Evolutionary conservation across 306 rosid species (phyloP).

Genomic region (Lathyrus oleraceus): DNA sequence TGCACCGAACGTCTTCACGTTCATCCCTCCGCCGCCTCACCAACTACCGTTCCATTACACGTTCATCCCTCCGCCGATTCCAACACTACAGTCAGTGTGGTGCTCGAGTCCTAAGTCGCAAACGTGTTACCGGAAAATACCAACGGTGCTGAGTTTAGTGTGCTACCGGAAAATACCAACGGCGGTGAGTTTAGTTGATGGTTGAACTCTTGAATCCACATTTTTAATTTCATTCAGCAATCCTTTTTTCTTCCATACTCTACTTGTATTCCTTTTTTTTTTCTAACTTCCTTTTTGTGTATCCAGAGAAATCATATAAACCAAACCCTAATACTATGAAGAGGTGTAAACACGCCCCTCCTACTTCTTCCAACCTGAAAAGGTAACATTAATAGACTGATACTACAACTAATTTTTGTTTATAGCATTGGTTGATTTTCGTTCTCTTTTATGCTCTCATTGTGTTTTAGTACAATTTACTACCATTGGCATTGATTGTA

Average conservation of each 20-base stretch:
- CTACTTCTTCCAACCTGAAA: slow-evolving; percentile 2
- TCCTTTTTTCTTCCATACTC: neutral
- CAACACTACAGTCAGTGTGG: neutral
- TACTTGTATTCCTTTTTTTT: neutral
- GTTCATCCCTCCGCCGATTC: neutral
- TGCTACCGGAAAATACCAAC: neutral
- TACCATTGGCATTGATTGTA: too few relatives aligned
- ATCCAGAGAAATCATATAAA: neutral
- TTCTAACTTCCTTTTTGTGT: neutral
- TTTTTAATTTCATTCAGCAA: neutral
- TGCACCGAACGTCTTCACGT: neutral
- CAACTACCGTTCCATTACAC: neutral
- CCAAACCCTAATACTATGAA: slow-evolving; percentile 12
- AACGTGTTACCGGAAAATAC: neutral
- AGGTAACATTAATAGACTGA: neutral
- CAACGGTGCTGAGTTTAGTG: neutral
- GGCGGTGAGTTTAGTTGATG: neutral
- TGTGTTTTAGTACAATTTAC: too few relatives aligned
- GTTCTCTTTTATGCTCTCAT: too few relatives aligned
- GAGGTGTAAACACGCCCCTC: neutral
- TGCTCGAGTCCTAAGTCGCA: neutral
- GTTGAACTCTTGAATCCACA: neutral
- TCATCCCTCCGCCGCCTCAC: neutral
- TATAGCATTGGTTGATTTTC: too few relatives aligned
- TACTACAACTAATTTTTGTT: too few relatives aligned